Base-by-base conservation (phyloP, 2,329 filamentous ascomycete genomes). In the Fusarium nematophilum region DNA sequence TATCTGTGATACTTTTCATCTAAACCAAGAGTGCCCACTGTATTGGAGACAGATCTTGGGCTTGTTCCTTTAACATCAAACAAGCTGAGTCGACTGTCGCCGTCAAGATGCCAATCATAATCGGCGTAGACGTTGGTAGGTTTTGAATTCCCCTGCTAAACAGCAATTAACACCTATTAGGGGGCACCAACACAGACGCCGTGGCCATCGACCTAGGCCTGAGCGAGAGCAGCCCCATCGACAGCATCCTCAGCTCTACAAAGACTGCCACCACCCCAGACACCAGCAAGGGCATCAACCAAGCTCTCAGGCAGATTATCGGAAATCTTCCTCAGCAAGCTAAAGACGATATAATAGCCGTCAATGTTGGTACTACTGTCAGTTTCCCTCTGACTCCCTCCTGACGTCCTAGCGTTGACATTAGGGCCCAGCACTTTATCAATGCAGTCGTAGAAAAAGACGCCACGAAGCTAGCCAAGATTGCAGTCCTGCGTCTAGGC, bases 361-460 rank as follows among this genome's bases (percentile, higher is more conserved):
- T 56, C 1, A 56, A 56, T 36, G 25, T 52, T 15, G 53, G 53
- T 10, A 56, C 53, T 4, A 56, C 53, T 3, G 53, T 52, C 8
- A 40, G 47, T 33, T 6, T 14, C 1, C 9, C 7, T 26, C 11
- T 5, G n/a, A n/a, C n/a, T n/a, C n/a, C n/a, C n/a, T n/a, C n/a
- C n/a, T n/a, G n/a, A n/a, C n/a, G n/a, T n/a, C n/a, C n/a, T n/a
- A n/a, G n/a, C n/a, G n/a, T n/a, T n/a, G n/a, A n/a, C n/a, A n/a
- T n/a, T n/a, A n/a, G n/a, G n/a, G n/a, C n/a, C n/a, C n/a, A 56
- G 53, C 78, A 80, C 59, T 81, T 81, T 55, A 75, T 81, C 61
- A 81, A 81, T 63, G 78, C 79, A 0, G 71, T 81, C 7, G 70
- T 81, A 6, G 76, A 81, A 57, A 73, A 73, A 9, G 78, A 81